Conservation (phyloP, 352 stramenopile species). For the Aphanomyces euteiches region DNA sequence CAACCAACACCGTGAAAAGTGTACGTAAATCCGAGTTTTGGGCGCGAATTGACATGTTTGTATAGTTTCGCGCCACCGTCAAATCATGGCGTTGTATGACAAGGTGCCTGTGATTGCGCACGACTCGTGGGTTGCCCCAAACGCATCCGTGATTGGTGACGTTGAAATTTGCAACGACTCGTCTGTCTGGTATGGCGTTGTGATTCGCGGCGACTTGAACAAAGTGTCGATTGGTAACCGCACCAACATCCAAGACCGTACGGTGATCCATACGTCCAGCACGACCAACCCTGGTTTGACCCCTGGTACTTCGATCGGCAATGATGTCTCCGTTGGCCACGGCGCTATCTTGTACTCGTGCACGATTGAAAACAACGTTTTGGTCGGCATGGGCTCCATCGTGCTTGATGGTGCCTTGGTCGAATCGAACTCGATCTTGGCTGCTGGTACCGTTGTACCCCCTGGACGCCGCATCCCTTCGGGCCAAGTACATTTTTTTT, state of each 20-base stretch:
- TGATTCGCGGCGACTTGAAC: conserved; percentile 92
- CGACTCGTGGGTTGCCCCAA: conserved; percentile 93
- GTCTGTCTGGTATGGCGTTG: conserved; percentile 95
- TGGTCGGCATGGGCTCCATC: conserved; percentile 96
- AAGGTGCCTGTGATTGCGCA: conserved; percentile 88
- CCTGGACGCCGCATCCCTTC: conserved; percentile 82
- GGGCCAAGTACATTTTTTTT: conserved; percentile 60
- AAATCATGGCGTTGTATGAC: conserved; percentile 91
- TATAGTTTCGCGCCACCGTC: conserved; percentile 89
- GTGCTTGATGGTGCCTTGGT: conserved; percentile 90
- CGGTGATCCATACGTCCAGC: conserved; percentile 91
- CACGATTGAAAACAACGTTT: conserved; percentile 93
- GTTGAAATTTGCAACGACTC: conserved; percentile 93
- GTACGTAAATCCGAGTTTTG: conserved; percentile 47
- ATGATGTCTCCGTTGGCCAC: conserved; percentile 94
- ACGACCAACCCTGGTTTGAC: conserved; percentile 67
- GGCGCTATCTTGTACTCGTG: conserved; percentile 94
- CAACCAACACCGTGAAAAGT: conserved; percentile 88
- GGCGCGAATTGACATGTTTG: conserved; percentile 42
- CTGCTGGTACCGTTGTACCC: conserved; percentile 92
- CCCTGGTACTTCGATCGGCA: conserved; percentile 89
- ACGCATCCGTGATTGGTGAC: conserved; percentile 94
- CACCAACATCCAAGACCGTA: conserved; percentile 96
- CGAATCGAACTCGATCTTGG: conserved; percentile 92
- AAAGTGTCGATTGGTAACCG: conserved; percentile 93